Evolutionary conservation across 371 early-diverging fungal genomes (phyloP), one percentile per base, ranked within the genome.

Genomic region (Apophysomyces sp.): DNA sequence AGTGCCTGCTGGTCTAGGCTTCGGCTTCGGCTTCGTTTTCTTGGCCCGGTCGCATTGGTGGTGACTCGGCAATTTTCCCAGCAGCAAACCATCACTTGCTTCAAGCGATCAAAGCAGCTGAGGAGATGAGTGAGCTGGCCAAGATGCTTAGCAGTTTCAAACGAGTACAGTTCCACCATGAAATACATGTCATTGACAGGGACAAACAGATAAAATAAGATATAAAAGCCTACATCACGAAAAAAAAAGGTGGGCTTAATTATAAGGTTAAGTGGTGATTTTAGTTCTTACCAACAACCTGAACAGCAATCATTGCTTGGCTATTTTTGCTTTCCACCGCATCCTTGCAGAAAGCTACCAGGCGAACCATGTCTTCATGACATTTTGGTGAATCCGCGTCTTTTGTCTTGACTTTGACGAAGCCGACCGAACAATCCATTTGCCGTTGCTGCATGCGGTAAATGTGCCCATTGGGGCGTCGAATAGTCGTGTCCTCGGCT

Each of bases 91-190:
- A 63, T 68, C n/a, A 63, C 24, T 60, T 58, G 63, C 34, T 68
- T 68, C 49, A 63, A 60, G 8, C 16, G 44, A 57, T 62, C 44
- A 30, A 68, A 68, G 41, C 54, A 49, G 16, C 57, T 61, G 57
- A 68, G 63, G 9, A 62, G 21, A 36, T 58, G 68, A 0, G 53
- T 24, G 58, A 68, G 58, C 58, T 68, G 58, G 58, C 41, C 37
- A 26, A 63, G 54, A 63, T 68, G 60, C 28, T 57, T 68, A 12
- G 68, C 60, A 15, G 57, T 60, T 39, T 68, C 68, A 34, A 68
- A 63, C 11, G 63, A 63, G 57, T 63, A 68, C 31, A 68, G 68
- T 52, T 63, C 68, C 6, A 63, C 58, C 68, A 68, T 63, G 36
- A 61, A 63, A 54, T 68, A 34, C 27, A 63, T 44, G 13, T 26